Evolutionary conservation across 163 green algal genomes (phyloP).

Genomic region (Chloromonas sp.): DNA sequence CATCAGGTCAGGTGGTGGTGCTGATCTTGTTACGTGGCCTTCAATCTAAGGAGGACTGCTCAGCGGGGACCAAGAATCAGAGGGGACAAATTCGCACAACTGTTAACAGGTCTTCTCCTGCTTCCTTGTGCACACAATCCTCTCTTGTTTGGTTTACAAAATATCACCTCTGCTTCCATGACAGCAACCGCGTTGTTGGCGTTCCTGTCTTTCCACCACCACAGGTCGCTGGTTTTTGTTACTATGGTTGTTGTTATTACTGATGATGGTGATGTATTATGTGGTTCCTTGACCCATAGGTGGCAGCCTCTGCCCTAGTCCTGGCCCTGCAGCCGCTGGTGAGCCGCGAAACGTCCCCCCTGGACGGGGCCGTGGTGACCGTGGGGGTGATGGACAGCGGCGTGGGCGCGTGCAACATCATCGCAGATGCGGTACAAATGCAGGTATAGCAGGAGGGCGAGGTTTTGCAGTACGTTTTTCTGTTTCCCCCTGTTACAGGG

Average conservation of each 20-base stretch:
- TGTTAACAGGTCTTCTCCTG: too few species aligned
- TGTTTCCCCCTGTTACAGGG: too few species aligned
- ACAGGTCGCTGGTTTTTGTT: background rate
- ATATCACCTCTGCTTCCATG: too few species aligned
- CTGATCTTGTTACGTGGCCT: too few species aligned
- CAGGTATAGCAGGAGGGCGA: too few species aligned
- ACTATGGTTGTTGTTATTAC: background rate
- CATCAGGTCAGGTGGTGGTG: too few species aligned
- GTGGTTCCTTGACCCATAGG: background rate
- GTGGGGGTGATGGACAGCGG: background rate
- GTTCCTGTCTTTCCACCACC: background rate
- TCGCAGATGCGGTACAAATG: background rate
- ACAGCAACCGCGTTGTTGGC: too few species aligned
- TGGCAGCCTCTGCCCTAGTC: background rate
- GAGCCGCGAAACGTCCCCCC: constrained; percentile 23
- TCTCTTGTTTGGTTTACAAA: too few species aligned
- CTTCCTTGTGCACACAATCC: background rate
- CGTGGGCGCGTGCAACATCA: background rate
- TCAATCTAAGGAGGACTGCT: too few species aligned
- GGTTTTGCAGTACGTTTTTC: too few species aligned
- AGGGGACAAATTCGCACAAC: too few species aligned
- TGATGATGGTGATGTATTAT: background rate
- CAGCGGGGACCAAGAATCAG: too few species aligned
- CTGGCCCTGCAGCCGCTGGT: constrained; percentile 8
- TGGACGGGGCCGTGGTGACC: constrained; percentile 23